Conservation (phyloP, 768 basidiomycete genomes). For the Mycena vitilis region DNA sequence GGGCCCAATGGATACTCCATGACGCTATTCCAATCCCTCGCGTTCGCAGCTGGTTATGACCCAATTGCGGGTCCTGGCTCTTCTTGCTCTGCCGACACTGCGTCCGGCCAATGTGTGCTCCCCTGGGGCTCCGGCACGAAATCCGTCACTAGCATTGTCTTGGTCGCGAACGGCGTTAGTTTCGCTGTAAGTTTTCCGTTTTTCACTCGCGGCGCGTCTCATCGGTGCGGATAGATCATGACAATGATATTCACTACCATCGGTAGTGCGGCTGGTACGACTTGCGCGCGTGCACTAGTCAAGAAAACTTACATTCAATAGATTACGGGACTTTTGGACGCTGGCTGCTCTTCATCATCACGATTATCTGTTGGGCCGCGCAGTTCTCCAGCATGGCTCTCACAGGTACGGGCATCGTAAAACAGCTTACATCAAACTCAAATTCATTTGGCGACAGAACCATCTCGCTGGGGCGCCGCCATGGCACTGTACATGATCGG, state of each 20-base stretch:
- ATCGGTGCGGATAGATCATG: constrained; percentile 65
- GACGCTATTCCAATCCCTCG: constrained; percentile 81
- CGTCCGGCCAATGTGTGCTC: constrained; percentile 82
- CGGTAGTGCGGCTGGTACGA: constrained; percentile 68
- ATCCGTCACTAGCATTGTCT: constrained; percentile 79
- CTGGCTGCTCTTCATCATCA: constrained; percentile 79
- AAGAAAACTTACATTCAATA: neutral
- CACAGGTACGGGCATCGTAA: constrained; percentile 59
- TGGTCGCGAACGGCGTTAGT: constrained; percentile 80
- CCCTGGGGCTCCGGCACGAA: constrained; percentile 83
- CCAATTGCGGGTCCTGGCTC: constrained; percentile 77
- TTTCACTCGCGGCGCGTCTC: neutral
- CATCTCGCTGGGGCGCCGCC: constrained; percentile 76
- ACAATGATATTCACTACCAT: constrained; percentile 86
- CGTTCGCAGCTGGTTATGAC: constrained; percentile 80
- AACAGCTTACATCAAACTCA: neutral
- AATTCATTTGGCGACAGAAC: constrained; percentile 52
- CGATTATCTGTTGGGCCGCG: constrained; percentile 82
- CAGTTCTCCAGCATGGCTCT: constrained; percentile 84
- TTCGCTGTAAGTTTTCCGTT: constrained; percentile 66
- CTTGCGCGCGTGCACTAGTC: neutral
- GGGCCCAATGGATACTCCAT: constrained; percentile 76
- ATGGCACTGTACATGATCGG: constrained; percentile 86
- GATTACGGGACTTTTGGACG: constrained; percentile 81
- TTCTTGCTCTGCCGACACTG: constrained; percentile 64